These are phyloP conservation scores for Petunia secreta DNA, from an alignment of 257 asterid genomes.

Conservation along the genomic window DNA sequence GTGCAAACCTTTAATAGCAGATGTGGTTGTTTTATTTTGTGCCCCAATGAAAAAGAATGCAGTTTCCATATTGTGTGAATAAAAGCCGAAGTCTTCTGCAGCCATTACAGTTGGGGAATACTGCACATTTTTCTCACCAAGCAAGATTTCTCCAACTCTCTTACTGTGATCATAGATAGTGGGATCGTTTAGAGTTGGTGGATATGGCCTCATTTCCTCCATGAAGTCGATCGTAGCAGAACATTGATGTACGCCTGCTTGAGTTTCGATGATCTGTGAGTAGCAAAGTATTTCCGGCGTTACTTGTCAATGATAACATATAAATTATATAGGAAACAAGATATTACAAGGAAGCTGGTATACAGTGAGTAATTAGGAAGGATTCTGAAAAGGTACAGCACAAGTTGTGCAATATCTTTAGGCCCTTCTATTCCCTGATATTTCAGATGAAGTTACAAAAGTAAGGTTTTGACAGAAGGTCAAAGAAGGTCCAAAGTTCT, in stretches of 20 bases:
- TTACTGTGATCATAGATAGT: constrained; percentile 61
- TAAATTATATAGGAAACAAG: neutral
- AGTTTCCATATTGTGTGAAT: constrained; percentile 58
- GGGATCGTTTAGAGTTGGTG: constrained; percentile 61
- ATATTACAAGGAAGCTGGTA: neutral
- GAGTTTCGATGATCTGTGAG: constrained; percentile 67
- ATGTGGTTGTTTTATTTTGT: constrained; percentile 46
- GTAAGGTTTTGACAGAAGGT: no score
- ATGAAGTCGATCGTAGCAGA: constrained; percentile 60
- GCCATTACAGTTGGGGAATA: constrained; percentile 46
- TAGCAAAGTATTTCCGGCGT: neutral
- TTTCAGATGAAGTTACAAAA: no score
- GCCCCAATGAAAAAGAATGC: constrained; percentile 60
- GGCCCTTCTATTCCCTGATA: no score
- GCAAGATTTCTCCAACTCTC: constrained; percentile 55
- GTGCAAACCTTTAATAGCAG: constrained; percentile 45
- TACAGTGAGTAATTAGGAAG: no score
- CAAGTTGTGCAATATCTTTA: no score
- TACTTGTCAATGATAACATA: neutral
- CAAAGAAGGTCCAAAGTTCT: no score
- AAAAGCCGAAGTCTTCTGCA: constrained; percentile 89
- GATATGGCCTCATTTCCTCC: constrained; percentile 65
- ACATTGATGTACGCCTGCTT: constrained; percentile 69
- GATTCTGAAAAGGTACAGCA: no score
- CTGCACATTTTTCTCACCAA: constrained; percentile 54